phyloP scores from a whole-genome alignment of 83 land plant genomes.

The Larix sibirica region DNA sequence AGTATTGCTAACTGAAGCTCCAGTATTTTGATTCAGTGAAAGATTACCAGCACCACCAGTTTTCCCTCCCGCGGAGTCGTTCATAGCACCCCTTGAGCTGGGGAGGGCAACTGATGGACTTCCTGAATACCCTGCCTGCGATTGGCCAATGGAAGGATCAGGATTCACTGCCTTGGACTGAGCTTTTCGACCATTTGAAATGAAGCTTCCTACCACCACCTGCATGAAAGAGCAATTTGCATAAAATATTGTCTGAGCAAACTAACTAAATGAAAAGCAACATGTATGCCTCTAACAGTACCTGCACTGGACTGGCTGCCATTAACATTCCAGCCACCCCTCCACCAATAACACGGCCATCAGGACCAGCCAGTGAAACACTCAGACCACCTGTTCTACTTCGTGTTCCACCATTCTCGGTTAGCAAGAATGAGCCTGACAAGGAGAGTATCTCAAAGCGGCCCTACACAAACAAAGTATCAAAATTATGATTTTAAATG shows the following conservation, averaged over 20 bases:
- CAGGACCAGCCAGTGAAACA: conserved; percentile 85
- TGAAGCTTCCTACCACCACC: conserved; percentile 48
- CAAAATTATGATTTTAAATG: not conserved
- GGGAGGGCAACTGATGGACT: conserved; percentile 4
- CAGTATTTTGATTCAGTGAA: not conserved
- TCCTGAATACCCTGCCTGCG: conserved; percentile 18
- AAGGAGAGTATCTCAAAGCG: conserved; percentile 89
- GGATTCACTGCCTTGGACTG: conserved; percentile 30
- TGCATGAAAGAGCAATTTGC: conserved; percentile 4
- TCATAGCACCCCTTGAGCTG: not conserved
- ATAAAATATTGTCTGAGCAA: not conserved
- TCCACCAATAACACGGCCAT: conserved; percentile 93
- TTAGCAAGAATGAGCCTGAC: conserved; percentile 84
- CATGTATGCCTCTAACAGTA: conserved; percentile 19
- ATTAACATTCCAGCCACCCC: conserved; percentile 85
- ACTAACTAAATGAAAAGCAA: not conserved
- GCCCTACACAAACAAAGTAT: conserved; percentile 46
- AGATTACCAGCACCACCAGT: not conserved
- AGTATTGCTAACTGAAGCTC: conserved; percentile 7
- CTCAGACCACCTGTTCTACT: conserved; percentile 91
- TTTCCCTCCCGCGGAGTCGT: conserved; percentile 4
- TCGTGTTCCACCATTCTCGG: conserved; percentile 71
- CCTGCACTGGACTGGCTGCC: conserved; percentile 91
- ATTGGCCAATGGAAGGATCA: conserved; percentile 4
- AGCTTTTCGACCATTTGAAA: conserved; percentile 32